Evolutionary conservation across 495 filamentous ascomycete species (phyloP), one percentile per base, ranked within the genome.

Genomic region (Penicillium bovifimosum): DNA sequence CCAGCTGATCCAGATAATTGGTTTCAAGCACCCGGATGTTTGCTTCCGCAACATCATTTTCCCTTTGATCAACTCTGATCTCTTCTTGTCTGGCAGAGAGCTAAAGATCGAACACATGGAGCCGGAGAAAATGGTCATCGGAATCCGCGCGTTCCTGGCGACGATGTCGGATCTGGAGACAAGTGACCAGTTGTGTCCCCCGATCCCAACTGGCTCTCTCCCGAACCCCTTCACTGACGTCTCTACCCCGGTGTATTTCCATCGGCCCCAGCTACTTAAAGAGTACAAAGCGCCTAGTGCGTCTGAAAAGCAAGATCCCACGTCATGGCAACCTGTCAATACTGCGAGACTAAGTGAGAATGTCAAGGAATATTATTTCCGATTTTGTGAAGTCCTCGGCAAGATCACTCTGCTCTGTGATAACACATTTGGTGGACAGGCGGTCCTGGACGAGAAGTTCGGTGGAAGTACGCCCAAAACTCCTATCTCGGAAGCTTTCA

Each of bases 401-500:
- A 93, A 96, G 64, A 95, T 99, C 40, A 96, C 91, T 1, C 84
- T 96, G 28, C 82, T 97, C 9, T 97, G 93, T 67, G 92, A 97
- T 66, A 92, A 93, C 53, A 87, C 92, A 6, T 97, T 97, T 67
- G 95, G 95, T 45, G 93, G 93, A 5, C 93, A 99, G 67, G 93
- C 91, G 24, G 88, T 87, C 2, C 69, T 97, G 40, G 93, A 99
- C 56, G 95, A 99, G 67, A 96, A 95, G 65, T 95, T 96, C 65
- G 85, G 85, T 47, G 81, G 85, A 51, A 78, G 83, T 16, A 88
- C 88, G 0, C 91, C 92, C 0, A 96, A 95, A 64, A 97, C 95
- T 0, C 95, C 95, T 2, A 88, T 96, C 48, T 78, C 92, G 6
- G 91, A 96, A 52, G 90, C 91, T 0, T 99, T 97, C 66, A 91